Evolutionary conservation across 257 asterid genomes (phyloP).

Genomic region (Plantago elongata): DNA sequence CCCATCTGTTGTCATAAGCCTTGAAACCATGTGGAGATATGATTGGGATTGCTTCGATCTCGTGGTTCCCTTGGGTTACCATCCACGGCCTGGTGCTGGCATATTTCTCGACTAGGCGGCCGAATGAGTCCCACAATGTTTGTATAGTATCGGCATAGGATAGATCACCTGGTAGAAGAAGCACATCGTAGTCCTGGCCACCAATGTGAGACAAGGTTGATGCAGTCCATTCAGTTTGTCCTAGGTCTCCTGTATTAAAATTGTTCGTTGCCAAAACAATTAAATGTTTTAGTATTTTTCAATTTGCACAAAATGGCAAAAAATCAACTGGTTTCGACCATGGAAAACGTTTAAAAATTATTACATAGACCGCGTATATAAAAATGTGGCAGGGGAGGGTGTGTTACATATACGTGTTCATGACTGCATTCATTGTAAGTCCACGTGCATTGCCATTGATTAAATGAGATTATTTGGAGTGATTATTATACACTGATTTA

Average conservation of each 20-base stretch:
- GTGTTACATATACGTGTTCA: no score
- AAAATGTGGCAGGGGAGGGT: no score
- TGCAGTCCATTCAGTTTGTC: constrained; percentile 82
- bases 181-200: constrained; percentile 51
- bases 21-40: constrained; percentile 39
- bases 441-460: no score
- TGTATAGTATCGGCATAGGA: constrained; percentile 78
- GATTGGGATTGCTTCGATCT: constrained; percentile 58
- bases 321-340: no score
- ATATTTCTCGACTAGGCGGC: constrained; percentile 65
- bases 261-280: no score
- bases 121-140: constrained; percentile 85
- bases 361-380: no score
- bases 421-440: no score
- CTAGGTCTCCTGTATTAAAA: constrained; percentile 56
- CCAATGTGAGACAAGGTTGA: constrained; percentile 67
- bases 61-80: constrained; percentile 90
- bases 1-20: constrained; percentile 75
- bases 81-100: constrained; percentile 80
- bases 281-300: background rate
- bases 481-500: no score
- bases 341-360: no score
- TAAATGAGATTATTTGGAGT: no score
- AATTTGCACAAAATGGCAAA: background rate
- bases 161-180: constrained; percentile 74